phyloP scores from a whole-genome alignment of 176 grass and related monocot genomes.

The Avena insularis region DNA sequence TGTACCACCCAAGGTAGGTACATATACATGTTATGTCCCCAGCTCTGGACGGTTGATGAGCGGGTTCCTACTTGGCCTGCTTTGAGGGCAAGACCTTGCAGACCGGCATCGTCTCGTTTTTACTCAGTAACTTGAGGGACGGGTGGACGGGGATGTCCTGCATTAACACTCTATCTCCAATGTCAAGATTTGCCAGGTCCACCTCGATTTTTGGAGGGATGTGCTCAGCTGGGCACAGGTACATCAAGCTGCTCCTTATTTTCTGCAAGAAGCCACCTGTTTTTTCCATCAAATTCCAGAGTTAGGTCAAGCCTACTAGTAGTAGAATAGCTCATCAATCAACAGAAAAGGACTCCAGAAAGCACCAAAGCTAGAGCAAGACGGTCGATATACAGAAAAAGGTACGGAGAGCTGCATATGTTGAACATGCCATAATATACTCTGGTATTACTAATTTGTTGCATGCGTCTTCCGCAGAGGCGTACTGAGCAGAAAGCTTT shows the following conservation, averaged over 20 bases:
- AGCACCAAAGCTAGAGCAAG: slow-evolving; percentile 28
- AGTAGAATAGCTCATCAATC: neutral
- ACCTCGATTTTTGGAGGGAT: slow-evolving; percentile 95
- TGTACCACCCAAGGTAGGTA: slow-evolving; percentile 31
- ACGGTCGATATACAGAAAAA: slow-evolving; percentile 2
- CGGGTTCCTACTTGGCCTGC: slow-evolving; percentile 45
- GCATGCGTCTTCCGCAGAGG: neutral
- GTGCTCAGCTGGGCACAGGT: slow-evolving; percentile 82
- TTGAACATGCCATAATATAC: neutral
- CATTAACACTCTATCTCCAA: slow-evolving; percentile 82
- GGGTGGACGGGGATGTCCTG: slow-evolving; percentile 66
- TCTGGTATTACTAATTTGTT: neutral
- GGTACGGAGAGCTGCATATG: neutral
- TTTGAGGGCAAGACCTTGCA: slow-evolving; percentile 84
- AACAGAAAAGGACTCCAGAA: slow-evolving; percentile 13
- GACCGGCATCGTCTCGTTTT: slow-evolving; percentile 64
- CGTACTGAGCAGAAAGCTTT: neutral
- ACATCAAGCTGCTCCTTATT: slow-evolving; percentile 66
- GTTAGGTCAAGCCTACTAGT: slow-evolving; percentile 27
- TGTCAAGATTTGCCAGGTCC: slow-evolving; percentile 80
- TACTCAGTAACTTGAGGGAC: slow-evolving; percentile 73
- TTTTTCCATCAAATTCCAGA: slow-evolving; percentile 30
- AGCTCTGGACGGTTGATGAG: slow-evolving; percentile 12
- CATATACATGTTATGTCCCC: slow-evolving; percentile 1
- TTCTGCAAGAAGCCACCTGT: slow-evolving; percentile 91